Evolutionary conservation across 176 grass and related monocot species (phyloP).

Genomic region (Poa annua): DNA sequence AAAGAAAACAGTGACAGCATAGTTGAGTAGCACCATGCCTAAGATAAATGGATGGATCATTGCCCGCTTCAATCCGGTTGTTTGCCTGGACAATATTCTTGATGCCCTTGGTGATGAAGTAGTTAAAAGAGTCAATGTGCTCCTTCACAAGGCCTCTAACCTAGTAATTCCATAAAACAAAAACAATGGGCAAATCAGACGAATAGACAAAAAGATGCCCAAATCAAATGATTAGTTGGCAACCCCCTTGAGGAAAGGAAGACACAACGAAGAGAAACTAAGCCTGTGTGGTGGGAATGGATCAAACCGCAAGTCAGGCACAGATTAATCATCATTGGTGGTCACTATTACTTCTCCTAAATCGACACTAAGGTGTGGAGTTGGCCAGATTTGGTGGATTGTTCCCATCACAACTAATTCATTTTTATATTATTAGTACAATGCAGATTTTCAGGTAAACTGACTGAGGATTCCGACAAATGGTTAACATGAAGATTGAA

Average conservation of each 20-base stretch:
- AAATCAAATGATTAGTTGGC: background rate
- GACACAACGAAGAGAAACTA: background rate
- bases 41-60: conserved; percentile 69
- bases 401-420: too few species aligned
- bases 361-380: background rate
- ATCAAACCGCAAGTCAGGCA: background rate
- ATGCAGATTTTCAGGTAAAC: too few species aligned
- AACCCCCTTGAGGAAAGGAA: background rate
- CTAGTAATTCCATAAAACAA: conserved; percentile 37
- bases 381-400: too few species aligned
- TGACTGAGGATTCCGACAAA: too few species aligned
- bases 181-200: background rate
- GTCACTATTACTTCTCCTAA: background rate
- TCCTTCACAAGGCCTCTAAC: conserved; percentile 87
- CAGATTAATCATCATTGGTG: background rate
- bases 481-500: too few species aligned
- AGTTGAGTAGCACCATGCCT: conserved; percentile 35
- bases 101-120: conserved; percentile 75
- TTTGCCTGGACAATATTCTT: conserved; percentile 80
- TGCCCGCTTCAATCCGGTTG: conserved; percentile 49
- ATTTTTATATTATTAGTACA: too few species aligned
- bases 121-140: conserved; percentile 91
- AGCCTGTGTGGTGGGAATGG: background rate
- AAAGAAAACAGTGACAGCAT: background rate
- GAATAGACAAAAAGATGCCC: background rate